These are phyloP conservation scores for Sarocladium strictum DNA, from an alignment of 2,329 filamentous ascomycete genomes.

Conservation along the genomic window DNA sequence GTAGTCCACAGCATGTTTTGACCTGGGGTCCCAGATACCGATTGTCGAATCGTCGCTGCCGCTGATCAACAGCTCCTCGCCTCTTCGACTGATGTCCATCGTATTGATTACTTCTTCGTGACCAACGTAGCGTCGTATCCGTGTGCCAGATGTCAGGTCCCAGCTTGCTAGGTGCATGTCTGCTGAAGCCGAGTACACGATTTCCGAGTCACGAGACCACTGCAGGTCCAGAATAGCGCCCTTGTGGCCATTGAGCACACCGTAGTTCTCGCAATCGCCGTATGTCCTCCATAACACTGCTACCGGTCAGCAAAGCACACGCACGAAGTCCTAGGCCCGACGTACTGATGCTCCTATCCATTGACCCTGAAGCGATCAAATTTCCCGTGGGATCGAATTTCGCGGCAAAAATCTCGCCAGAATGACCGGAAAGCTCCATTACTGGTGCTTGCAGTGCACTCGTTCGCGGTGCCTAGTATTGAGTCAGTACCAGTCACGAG, in stretches of 20 bases:
- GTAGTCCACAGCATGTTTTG: slow-evolving; percentile 81
- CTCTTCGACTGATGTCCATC: slow-evolving; percentile 80
- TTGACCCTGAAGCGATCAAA: slow-evolving; percentile 87
- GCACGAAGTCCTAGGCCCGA: slow-evolving; percentile 11
- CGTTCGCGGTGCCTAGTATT: slow-evolving; percentile 63
- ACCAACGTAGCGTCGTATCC: slow-evolving; percentile 86
- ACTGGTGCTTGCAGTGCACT: slow-evolving; percentile 83
- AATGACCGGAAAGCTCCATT: slow-evolving; percentile 81
- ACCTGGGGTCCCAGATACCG: slow-evolving; percentile 91
- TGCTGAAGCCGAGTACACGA: slow-evolving; percentile 86
- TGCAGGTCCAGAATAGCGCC: slow-evolving; percentile 87
- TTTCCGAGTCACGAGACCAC: slow-evolving; percentile 91
- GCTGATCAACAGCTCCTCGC: slow-evolving; percentile 84
- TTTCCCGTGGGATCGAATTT: slow-evolving; percentile 86
- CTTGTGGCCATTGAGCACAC: slow-evolving; percentile 79
- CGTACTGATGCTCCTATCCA: slow-evolving; percentile 86
- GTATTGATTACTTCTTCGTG: slow-evolving; percentile 96
- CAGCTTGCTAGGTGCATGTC: slow-evolving; percentile 92
- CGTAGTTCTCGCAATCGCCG: slow-evolving; percentile 92
- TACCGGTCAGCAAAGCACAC: slow-evolving; percentile 11
- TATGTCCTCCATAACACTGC: slow-evolving; percentile 90
- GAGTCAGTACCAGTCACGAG: slow-evolving; percentile 12
- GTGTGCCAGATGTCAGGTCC: slow-evolving; percentile 86
- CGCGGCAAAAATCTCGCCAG: slow-evolving; percentile 85
- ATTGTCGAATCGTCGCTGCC: slow-evolving; percentile 92